A percentile compares a stretch with the other conserved stretches of the same genome.
Evolutionary conservation across 1,284 basidiomycete species (phyloP).

Genomic region (Jaminaea rosea): DNA sequence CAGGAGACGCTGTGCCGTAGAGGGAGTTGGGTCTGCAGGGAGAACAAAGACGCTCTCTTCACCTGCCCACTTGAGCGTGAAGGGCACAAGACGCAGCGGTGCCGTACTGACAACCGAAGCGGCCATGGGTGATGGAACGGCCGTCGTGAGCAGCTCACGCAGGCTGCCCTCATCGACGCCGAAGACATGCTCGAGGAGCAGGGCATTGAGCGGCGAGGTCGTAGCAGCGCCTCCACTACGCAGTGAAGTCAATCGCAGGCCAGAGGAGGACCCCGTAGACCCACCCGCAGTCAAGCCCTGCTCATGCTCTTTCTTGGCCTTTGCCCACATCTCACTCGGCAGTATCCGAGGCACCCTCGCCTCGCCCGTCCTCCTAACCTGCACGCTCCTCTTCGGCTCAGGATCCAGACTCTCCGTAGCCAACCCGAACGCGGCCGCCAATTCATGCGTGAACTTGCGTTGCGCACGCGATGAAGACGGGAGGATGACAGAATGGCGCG

Average conservation of each 20-base stretch:
- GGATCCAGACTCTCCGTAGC: conserved; percentile 30
- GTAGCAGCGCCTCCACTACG: not conserved
- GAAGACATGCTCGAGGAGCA: conserved; percentile 30
- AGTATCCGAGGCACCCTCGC: conserved; percentile 9
- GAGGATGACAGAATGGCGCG: conserved; percentile 30
- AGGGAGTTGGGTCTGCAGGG: too few relatives aligned
- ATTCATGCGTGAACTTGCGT: conserved; percentile 34
- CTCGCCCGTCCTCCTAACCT: conserved; percentile 7
- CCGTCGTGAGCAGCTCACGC: conserved; percentile 9
- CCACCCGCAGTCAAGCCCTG: not conserved
- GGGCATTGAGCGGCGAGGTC: conserved; percentile 25
- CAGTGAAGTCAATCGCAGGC: not conserved
- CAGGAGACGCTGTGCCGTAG: too few relatives aligned
- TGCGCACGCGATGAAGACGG: conserved; percentile 25
- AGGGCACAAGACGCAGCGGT: not conserved
- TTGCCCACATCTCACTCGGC: conserved; percentile 26
- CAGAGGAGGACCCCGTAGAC: not conserved
- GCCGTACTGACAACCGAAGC: too few relatives aligned
- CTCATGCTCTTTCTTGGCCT: conserved; percentile 3
- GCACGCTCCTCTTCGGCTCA: conserved; percentile 33
- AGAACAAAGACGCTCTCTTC: not conserved
- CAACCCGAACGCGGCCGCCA: conserved; percentile 31
- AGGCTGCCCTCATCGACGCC: conserved; percentile 30
- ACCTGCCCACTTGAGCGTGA: not conserved
- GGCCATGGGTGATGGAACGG: not conserved